phyloP scores from a whole-genome alignment of 2,329 filamentous ascomycete genomes.

The Fusarium phyllophilum region DNA sequence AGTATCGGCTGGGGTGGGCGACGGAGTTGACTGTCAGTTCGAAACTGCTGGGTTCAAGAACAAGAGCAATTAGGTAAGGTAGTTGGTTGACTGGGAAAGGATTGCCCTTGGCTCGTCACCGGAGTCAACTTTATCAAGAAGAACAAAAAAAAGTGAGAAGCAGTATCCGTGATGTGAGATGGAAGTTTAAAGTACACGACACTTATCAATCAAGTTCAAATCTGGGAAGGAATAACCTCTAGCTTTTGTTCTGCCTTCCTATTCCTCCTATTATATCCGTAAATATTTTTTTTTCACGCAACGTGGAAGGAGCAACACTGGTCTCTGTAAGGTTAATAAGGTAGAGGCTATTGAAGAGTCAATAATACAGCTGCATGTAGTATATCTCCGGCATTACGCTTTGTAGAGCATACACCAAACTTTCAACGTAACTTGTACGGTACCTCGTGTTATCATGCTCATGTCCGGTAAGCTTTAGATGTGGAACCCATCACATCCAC shows the following conservation, averaged over 20 bases:
- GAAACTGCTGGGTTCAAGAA: background rate
- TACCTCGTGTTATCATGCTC: constrained; percentile 35
- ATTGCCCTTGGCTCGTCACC: background rate
- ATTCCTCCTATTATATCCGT: background rate
- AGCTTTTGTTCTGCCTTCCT: background rate
- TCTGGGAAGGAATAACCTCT: background rate
- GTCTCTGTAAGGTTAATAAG: background rate
- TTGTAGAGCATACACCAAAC: constrained; percentile 22
- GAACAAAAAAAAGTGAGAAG: background rate
- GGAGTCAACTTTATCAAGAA: background rate
- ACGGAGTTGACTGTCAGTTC: background rate
- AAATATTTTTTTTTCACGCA: background rate
- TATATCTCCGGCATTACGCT: background rate
- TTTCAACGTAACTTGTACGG: constrained; percentile 20
- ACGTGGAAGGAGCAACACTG: background rate
- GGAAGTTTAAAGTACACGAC: background rate
- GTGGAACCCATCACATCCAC: constrained; percentile 33
- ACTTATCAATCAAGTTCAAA: background rate
- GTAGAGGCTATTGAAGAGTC: background rate
- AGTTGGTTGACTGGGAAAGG: background rate
- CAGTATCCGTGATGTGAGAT: background rate
- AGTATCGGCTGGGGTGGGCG: background rate
- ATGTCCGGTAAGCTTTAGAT: constrained; percentile 33
- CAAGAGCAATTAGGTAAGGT: background rate
- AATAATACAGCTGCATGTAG: constrained; percentile 13